Conservation (phyloP, 2,329 filamentous ascomycete species). For the Fusarium sp. region DNA sequence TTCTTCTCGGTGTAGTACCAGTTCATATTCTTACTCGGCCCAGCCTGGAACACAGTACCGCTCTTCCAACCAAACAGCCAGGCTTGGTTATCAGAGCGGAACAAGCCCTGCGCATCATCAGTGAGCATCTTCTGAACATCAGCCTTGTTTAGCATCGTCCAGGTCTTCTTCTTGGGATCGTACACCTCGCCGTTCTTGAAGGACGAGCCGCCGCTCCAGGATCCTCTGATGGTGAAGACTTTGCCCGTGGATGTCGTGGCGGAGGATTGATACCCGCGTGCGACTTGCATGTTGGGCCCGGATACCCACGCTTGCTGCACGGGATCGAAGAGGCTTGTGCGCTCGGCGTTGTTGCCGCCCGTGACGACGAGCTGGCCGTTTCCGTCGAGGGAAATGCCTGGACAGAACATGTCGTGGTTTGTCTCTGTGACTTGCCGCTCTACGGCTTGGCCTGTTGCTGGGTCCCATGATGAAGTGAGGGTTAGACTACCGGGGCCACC, state of each 20-base stretch:
- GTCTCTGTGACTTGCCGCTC: constrained; percentile 48
- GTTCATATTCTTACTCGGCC: constrained; percentile 60
- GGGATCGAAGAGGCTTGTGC: constrained; percentile 57
- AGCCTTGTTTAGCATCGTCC: constrained; percentile 41
- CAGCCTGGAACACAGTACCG: constrained; percentile 60
- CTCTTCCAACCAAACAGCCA: constrained; percentile 53
- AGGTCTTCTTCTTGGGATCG: constrained; percentile 11
- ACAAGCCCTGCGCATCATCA: constrained; percentile 57
- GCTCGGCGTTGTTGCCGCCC: constrained; percentile 59
- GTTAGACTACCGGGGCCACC: constrained; percentile 4
- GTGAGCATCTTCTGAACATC: constrained; percentile 59
- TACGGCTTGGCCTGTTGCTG: constrained; percentile 6
- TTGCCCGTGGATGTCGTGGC: constrained; percentile 21
- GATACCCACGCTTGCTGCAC: constrained; percentile 11
- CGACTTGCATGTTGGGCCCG: constrained; percentile 7
- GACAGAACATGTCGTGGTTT: constrained; percentile 65
- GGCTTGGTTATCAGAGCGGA: constrained; percentile 46
- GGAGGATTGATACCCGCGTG: constrained; percentile 23
- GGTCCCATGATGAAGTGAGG: constrained; percentile 20
- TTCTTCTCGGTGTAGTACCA: constrained; percentile 57
- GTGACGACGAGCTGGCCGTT: constrained; percentile 61
- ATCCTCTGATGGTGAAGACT: constrained; percentile 27
- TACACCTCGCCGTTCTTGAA: constrained; percentile 27
- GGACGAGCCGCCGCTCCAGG: constrained; percentile 12
- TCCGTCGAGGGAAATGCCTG: constrained; percentile 59